Base-by-base conservation (phyloP, 441 rosid genomes). In the Macaranga tanarius region DNA sequence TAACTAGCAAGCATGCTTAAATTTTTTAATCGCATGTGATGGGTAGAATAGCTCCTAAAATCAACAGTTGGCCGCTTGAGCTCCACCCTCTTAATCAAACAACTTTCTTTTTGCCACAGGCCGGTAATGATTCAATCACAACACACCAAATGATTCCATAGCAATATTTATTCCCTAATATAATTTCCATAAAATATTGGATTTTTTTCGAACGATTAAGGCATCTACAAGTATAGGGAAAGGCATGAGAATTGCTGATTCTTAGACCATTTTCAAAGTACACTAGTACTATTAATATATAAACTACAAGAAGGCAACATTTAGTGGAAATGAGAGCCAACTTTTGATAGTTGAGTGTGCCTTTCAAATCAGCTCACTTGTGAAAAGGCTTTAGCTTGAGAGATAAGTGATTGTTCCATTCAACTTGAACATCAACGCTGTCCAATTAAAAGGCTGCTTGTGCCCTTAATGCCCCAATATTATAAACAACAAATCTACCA, bases 331-430 rank as follows among this genome's bases (percentile, higher is more conserved):
- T 15, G 47, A 45, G 75, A 63, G 25, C 55, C 10, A 58, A 55
- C 38, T 57, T 80, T 63, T 80, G 87, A 81, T 82, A 81, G 75
- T 68, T 76, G 80, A 79, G 80, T 83, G 79, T 73, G 84, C 85
- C 69, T 84, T 81, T 83, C 89, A 80, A 79, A 73, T 22, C 57
- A 74, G 77, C 67, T 69, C 79, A 74, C 38, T 71, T 61, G 45
- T 71, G 69, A 68, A 75, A 31, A 31, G 34, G 34, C 4, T 31
- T 31, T 2, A 31, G 34, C 77, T 72, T 23, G 72, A 22, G 69
- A 70, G 81, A 79, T 81, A 80, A 74, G 84, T 78, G 82, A 55
- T 60, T 42, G 73, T 76, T 73, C 76, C 80, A 79, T 78, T 83
- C 80, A 66, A 75, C 42, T 70, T 70, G 74, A 74, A 19, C 61